Evolutionary conservation across 2,329 filamentous ascomycete species (phyloP), one percentile per base, ranked within the genome.

Genomic region (Aspergillus sojae): DNA sequence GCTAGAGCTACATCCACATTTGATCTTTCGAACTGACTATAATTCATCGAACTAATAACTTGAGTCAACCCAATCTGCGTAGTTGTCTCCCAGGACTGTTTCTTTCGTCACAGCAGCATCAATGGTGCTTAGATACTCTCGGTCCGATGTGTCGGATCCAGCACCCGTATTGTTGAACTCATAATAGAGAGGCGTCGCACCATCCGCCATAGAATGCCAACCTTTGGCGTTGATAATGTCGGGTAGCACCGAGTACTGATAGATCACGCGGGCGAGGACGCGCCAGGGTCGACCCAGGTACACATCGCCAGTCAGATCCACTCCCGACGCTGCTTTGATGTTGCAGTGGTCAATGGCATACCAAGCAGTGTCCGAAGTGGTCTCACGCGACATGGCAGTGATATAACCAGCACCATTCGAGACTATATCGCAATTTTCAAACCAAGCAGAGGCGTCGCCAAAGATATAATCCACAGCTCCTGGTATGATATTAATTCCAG

Each of bases 381-480:
- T 59, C 54, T 73, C 65, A 7, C 76, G 71, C 0, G 70, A 73
- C 36, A 59, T 75, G 19, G 76, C 76, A 5, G 76, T 77, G 23
- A 78, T 76, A 26, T 64, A 65, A 5, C 76, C 75, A 0, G 63
- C 57, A 0, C 74, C 75, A n/a, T 70, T 74, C 52, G 75, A 75
- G 19, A 73, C 67, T 9, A 78, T 72, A 41, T 73, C 72, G 54
- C 76, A 78, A 61, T 74, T 69, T 10, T 68, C 71, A 43, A 72
- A 71, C 71, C 71, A 74, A 11, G 68, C 71, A 0, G 71, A 73
- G 1, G 67, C 75, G 43, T 71, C 72, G 28, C 76, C 76, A 57
- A 78, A 78, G 32, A 78, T 77, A 58, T 75, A 78, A 64, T 78
- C 76, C 4, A 72, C 70, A 1, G 75, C 73, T 10, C 76, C 75